These are phyloP conservation scores for Alternaria tenuissima DNA, from an alignment of 2,329 filamentous ascomycete species.

Conservation along the genomic window DNA sequence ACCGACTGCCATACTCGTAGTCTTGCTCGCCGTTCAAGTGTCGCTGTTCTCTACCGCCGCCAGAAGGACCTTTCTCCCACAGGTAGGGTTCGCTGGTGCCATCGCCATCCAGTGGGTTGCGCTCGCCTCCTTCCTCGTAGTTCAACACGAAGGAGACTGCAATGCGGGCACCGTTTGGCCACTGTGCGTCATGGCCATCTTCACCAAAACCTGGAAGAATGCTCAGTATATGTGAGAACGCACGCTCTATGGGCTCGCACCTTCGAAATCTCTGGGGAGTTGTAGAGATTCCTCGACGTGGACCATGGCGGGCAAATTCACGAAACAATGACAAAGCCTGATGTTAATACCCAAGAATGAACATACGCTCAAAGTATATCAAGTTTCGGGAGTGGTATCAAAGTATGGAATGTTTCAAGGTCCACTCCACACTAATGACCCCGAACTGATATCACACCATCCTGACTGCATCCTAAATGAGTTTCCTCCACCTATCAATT, in stretches of 20 bases:
- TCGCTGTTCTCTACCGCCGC: conserved; percentile 50
- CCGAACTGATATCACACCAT: background rate
- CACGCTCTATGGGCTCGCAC: conserved; percentile 14
- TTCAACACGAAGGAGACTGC: conserved; percentile 52
- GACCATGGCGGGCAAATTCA: conserved; percentile 25
- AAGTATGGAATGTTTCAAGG: background rate
- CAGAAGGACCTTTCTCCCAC: conserved; percentile 49
- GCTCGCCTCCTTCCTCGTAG: conserved; percentile 48
- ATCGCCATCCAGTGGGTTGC: conserved; percentile 45
- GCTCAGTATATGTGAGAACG: background rate
- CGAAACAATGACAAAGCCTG: background rate
- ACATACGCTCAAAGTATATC: background rate
- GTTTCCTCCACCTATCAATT: background rate
- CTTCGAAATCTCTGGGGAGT: conserved; percentile 51
- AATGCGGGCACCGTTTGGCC: conserved; percentile 50
- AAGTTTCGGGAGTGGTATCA: background rate
- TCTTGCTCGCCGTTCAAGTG: conserved; percentile 59
- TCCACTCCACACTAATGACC: background rate
- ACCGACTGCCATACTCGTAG: conserved; percentile 61
- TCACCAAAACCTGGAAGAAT: conserved; percentile 48
- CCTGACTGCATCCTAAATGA: background rate
- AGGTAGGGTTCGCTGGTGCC: conserved; percentile 41
- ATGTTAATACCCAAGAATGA: background rate
- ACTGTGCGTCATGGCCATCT: conserved; percentile 46
- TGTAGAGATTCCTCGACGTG: conserved; percentile 48